Evolutionary conservation across 352 stramenopile species (phyloP), one percentile per base, ranked within the genome.

Genomic region (Globisporangium nunn): DNA sequence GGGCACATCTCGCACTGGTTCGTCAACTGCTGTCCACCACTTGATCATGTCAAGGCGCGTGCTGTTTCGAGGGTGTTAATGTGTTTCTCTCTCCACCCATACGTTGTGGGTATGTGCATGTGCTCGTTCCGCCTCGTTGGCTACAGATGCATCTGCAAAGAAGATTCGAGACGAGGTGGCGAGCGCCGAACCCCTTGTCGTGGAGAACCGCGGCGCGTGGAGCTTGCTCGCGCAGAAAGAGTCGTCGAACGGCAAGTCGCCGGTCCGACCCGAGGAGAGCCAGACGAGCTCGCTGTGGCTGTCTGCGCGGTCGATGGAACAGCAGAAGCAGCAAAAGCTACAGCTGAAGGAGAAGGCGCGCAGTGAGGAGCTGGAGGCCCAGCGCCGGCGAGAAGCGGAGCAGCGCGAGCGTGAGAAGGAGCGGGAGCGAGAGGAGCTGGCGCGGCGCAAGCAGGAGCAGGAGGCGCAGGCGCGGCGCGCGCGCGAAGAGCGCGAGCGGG

Each of bases 301-400:
- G 44, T 91, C 78, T 43, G 85, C 82, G 8, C 78, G 82, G 3
- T 90, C 85, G 6, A 90, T 90, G 81, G 85, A 95, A 61, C 81
- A 95, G 53, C 81, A 87, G 50, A 95, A 95, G 58, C 81, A 93
- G 55, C 85, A 94, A 45, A 92, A 94, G 50, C 70, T 92, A 33
- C 78, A 91, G 55, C 81, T 88, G 47, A 88, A 94, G 65, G 84
- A 94, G 30, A 86, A 81, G 54, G 78, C 88, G 40, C 74, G 80
- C 1, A 75, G 55, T 47, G 73, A 92, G 31, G 82, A 91, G 50
- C 58, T 87, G 28, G 76, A 88, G 60, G 75, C 72, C 14, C 70
- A 88, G 53, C 83, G 86, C 54, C 69, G 70, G 29, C 80, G 79
- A 12, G 79, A 93, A 51, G 56, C 60, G 15, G 85, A 93, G 49